Conservation (phyloP, 2,329 filamentous ascomycete genomes). For the Herpomyces periplanetae region DNA sequence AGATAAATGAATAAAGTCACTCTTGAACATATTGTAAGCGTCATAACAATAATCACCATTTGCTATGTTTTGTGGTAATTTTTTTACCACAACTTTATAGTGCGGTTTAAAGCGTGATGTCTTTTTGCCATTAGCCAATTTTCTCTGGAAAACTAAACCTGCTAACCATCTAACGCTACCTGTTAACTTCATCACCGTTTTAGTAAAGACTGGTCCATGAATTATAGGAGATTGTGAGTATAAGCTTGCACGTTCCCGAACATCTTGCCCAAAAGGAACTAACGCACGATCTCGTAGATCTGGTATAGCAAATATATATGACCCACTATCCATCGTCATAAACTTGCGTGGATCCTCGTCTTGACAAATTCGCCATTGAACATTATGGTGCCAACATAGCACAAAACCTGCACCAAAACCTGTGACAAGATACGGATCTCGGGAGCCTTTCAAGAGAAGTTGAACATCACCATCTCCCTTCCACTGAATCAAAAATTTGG, state of each 20-base stretch:
- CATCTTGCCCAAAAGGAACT: too few species aligned
- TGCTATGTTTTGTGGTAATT: conserved; percentile 6
- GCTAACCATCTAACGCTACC: conserved; percentile 76
- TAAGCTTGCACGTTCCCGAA: conserved; percentile 21
- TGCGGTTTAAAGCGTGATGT: conserved; percentile 70
- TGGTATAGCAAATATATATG: conserved; percentile 71
- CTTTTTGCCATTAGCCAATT: conserved; percentile 25
- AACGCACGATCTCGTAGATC: conserved; percentile 66
- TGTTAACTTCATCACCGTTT: conserved; percentile 92
- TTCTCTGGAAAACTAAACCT: conserved; percentile 64
- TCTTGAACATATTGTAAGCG: conserved; percentile 83
- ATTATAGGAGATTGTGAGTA: conserved; percentile 22
- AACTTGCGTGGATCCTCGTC: conserved; percentile 64
- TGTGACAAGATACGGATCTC: conserved; percentile 73
- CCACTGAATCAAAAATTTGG: conserved; percentile 55
- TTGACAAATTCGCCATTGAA: conserved; percentile 45
- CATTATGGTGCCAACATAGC: conserved; percentile 93
- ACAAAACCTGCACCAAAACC: conserved; percentile 75
- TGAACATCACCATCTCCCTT: conserved; percentile 85
- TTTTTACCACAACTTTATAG: conserved; percentile 54
- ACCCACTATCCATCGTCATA: conserved; percentile 77
- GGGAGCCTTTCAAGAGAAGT: conserved; percentile 48
- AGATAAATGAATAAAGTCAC: conserved; percentile 80
- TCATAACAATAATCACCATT: conserved; percentile 18
- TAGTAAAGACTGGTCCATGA: conserved; percentile 59